Conservation (phyloP, 2,329 filamentous ascomycete genomes). For the Nothophoma quercina region DNA sequence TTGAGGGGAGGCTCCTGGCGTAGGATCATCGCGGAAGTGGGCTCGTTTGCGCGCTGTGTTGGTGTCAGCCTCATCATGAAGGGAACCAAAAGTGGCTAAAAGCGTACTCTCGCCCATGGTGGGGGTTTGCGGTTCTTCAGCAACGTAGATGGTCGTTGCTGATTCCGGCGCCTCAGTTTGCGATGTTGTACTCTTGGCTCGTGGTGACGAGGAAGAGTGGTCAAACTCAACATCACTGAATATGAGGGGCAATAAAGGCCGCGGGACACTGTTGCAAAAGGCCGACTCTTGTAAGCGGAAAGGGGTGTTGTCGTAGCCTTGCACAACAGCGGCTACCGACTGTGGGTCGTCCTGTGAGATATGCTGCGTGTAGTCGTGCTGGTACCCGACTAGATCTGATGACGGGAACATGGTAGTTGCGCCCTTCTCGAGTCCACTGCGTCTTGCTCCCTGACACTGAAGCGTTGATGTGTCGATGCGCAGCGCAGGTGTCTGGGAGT, state of each 20-base stretch:
- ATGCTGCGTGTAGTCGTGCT: background rate
- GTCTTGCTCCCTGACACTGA: background rate
- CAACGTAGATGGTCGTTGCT: conserved; percentile 16
- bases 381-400: background rate
- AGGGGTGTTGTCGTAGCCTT: background rate
- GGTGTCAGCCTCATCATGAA: background rate
- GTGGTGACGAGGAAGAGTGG: conserved; percentile 19
- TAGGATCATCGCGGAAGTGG: background rate
- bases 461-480: conserved; percentile 1
- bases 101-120: background rate
- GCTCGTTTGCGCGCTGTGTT: conserved; percentile 21
- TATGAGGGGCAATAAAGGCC: conserved; percentile 21
- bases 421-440: background rate
- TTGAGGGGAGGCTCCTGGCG: conserved; percentile 14
- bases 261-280: background rate
- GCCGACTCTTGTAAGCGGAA: background rate
- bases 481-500: background rate
- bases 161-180: conserved; percentile 27
- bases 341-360: background rate
- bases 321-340: background rate
- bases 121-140: background rate
- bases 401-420: background rate
- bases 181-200: conserved; percentile 6
- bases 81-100: background rate
- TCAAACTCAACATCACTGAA: conserved; percentile 28